Conservation (phyloP, 257 asterid species). For the Solanum clarkiae region DNA sequence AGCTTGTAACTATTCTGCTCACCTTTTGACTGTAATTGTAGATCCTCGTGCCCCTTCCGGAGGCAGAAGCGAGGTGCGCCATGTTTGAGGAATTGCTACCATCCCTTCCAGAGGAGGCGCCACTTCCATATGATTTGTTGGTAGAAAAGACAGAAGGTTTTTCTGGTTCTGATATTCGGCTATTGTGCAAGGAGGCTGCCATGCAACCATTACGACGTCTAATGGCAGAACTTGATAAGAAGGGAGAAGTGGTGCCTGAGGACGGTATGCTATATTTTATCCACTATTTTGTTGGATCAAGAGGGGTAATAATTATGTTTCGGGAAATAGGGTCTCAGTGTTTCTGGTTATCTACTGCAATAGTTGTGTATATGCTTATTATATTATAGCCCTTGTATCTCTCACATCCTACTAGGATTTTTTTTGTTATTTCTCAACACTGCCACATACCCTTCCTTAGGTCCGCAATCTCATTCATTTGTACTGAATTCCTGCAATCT, state of each 20-base stretch:
- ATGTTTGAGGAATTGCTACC: slow-evolving; percentile 83
- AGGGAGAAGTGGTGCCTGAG: slow-evolving; percentile 53
- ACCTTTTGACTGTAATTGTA: slow-evolving; percentile 8
- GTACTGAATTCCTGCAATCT: not conserved
- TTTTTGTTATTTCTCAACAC: not conserved
- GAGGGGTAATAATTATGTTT: not conserved
- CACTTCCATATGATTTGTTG: slow-evolving; percentile 68
- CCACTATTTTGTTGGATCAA: not conserved
- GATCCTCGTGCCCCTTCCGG: slow-evolving; percentile 98
- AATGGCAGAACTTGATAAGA: slow-evolving; percentile 68
- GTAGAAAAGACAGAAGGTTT: slow-evolving; percentile 63
- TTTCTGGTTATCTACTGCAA: not conserved
- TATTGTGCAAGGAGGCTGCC: slow-evolving; percentile 94
- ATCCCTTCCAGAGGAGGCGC: slow-evolving; percentile 27
- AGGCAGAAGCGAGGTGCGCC: slow-evolving; percentile 81
- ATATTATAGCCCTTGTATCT: not conserved
- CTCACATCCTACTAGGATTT: not conserved
- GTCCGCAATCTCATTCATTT: not conserved
- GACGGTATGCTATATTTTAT: slow-evolving; percentile 43
- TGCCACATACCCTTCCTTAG: not conserved
- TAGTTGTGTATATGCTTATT: not conserved
- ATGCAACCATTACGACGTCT: slow-evolving; percentile 90
- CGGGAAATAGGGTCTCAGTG: not conserved
- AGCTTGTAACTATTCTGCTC: not conserved
- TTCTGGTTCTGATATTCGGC: slow-evolving; percentile 93